Evolutionary conservation across 192 early-diverging fungal genomes (phyloP).

Genomic region (Geranomyces variabilis): DNA sequence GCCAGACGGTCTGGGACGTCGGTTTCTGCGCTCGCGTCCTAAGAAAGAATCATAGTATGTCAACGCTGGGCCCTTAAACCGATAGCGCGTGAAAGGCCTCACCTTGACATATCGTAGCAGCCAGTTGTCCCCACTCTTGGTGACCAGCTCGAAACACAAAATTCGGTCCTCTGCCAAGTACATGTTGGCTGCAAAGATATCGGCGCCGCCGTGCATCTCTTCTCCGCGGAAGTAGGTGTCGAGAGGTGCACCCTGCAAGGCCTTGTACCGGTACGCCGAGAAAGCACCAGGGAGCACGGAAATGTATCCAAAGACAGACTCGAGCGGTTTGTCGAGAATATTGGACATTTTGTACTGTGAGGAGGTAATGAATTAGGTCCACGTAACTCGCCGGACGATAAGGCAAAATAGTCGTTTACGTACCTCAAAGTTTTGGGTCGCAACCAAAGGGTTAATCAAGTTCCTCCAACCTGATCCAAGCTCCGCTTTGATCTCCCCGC

Average conservation of each 20-base stretch:
- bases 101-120: slow-evolving; percentile 68
- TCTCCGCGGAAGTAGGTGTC: slow-evolving; percentile 74
- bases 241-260: slow-evolving; percentile 65
- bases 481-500: slow-evolving; percentile 75
- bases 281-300: slow-evolving; percentile 83
- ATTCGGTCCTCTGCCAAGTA: slow-evolving; percentile 79
- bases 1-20: slow-evolving; percentile 73
- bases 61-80: slow-evolving; percentile 50
- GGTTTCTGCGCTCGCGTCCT: slow-evolving; percentile 66
- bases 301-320: slow-evolving; percentile 77
- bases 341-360: slow-evolving; percentile 69
- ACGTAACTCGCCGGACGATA: no score
- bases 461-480: slow-evolving; percentile 63
- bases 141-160: slow-evolving; percentile 80
- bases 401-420: background rate
- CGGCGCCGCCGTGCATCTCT: slow-evolving; percentile 58
- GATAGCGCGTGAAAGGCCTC: background rate
- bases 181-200: slow-evolving; percentile 67
- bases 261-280: slow-evolving; percentile 73
- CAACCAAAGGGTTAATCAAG: slow-evolving; percentile 72
- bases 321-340: slow-evolving; percentile 77
- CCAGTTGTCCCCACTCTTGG: slow-evolving; percentile 63
- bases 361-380: no score
- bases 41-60: background rate
- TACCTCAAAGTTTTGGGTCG: slow-evolving; percentile 85